Evolutionary conservation across 2,329 filamentous ascomycete genomes (phyloP), one percentile per base, ranked within the genome.

Genomic region (Beauveria asiatica): DNA sequence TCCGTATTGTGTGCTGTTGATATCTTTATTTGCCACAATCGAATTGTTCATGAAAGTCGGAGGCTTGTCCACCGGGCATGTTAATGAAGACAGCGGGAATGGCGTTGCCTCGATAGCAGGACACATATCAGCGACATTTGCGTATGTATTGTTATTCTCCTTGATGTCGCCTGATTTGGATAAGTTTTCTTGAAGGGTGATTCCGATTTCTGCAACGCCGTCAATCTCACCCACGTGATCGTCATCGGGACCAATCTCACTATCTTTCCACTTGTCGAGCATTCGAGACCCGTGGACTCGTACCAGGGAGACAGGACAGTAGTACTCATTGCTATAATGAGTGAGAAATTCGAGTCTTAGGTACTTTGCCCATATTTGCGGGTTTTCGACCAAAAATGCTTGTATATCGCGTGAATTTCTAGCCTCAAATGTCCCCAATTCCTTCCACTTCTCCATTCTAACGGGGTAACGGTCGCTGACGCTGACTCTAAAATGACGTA

Each of bases 251-350:
- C 80, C 77, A 45, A 80, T 77, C 64, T 95, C 90, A 60, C 89
- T 87, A 59, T 96, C 89, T 70, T 93, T 91, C 77, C 89, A 90
- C 60, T 93, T 92, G 70, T 99, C 92, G 67, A 97, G 84, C 86
- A 99, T 89, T 78, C 96, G 94, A 0, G 93, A 96, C 7, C 94
- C 94, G 73, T 99, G 94, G 5, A 99, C 89, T 59, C 94, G 85
- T 57, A 99, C 78, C 19, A 99, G 75, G 62, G 93, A 97, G 17
- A 99, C 78, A 0, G 94, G 94, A 69, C 94, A 99, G 71, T 96
- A 99, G 71, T 90, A 99, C 71, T 99, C 94, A 67, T 92, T 96
- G 9, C 94, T 94, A 71, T 93, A 99, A 71, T 99, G 93, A 5
- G 86, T 91, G 53, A 97, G 72, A 64, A 97, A 94, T 70, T 99